phyloP scores from a whole-genome alignment of 495 filamentous ascomycete genomes.

The Aspergillus asperescens region DNA sequence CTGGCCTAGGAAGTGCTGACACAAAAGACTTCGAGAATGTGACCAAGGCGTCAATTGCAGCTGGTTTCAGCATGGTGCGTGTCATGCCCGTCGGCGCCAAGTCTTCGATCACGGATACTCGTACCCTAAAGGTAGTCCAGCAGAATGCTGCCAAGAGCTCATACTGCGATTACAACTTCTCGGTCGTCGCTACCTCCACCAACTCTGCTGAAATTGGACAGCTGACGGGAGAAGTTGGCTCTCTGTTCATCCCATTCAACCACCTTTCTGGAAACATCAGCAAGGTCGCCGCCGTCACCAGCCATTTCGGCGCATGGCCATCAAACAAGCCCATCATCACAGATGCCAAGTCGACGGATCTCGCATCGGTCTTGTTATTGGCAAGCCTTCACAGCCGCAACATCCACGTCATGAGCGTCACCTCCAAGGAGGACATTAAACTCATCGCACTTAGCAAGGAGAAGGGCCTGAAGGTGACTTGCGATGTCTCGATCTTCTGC shows the following conservation, averaged over 20 bases:
- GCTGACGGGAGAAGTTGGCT: conserved; percentile 70
- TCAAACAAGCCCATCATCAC: conserved; percentile 78
- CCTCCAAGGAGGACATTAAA: conserved; percentile 74
- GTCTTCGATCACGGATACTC: conserved; percentile 65
- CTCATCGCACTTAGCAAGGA: conserved; percentile 76
- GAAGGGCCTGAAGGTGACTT: conserved; percentile 79
- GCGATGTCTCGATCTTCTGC: conserved; percentile 77
- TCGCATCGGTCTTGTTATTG: conserved; percentile 73
- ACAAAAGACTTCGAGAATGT: conserved; percentile 66
- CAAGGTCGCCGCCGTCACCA: conserved; percentile 76
- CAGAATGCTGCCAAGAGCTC: conserved; percentile 62
- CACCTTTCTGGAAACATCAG: conserved; percentile 81
- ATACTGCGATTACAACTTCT: conserved; percentile 82
- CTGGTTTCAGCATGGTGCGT: conserved; percentile 80
- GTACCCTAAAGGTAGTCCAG: conserved; percentile 69
- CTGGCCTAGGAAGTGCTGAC: conserved; percentile 57
- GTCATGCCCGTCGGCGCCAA: conserved; percentile 74
- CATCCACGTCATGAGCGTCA: conserved; percentile 78
- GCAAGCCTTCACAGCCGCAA: conserved; percentile 80
- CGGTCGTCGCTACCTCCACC: conserved; percentile 69
- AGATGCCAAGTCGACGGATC: conserved; percentile 76
- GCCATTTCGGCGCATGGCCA: conserved; percentile 78
- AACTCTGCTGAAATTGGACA: conserved; percentile 73
- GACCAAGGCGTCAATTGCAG: conserved; percentile 67
- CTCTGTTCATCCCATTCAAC: conserved; percentile 84